A percentile compares a stretch with the other conserved stretches of the same genome.
Evolutionary conservation across 2,329 filamentous ascomycete genomes (phyloP).

Genomic region (Penicillium sp.): DNA sequence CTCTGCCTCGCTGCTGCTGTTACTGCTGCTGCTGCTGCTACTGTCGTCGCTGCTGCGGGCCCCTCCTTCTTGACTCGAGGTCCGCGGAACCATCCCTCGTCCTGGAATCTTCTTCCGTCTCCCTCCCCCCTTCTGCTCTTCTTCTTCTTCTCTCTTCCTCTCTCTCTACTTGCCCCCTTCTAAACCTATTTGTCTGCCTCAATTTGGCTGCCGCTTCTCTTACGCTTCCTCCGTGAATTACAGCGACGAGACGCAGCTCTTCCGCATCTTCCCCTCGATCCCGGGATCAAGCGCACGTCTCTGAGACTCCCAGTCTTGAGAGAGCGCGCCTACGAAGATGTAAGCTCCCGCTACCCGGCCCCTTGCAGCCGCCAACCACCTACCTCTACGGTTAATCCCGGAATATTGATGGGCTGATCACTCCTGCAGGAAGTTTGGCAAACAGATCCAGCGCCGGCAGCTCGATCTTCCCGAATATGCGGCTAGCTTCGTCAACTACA

Average conservation of each 20-base stretch:
- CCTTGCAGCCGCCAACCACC: background rate
- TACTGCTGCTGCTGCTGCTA: constrained; percentile 10
- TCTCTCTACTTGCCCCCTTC: background rate
- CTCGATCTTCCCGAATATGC: constrained; percentile 99
- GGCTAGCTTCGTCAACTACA: constrained; percentile 98
- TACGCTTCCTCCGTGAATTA: background rate
- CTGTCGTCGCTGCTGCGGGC: constrained; percentile 16
- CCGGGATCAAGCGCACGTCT: constrained; percentile 4
- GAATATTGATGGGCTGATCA: constrained; percentile 1
- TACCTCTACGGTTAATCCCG: background rate
- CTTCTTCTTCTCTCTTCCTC: background rate
- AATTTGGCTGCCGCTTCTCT: background rate
- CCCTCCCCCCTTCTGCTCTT: background rate
- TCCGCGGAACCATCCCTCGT: constrained; percentile 8
- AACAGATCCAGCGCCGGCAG: constrained; percentile 98
- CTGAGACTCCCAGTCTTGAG: background rate
- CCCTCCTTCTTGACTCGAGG: constrained; percentile 24
- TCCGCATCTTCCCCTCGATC: constrained; percentile 2
- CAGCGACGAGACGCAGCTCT: background rate
- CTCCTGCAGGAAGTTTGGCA: constrained; percentile 90
- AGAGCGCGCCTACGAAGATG: constrained; percentile 22
- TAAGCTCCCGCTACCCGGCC: constrained; percentile 5
- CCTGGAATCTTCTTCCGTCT: background rate
- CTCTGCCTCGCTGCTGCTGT: background rate
- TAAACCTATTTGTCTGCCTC: background rate